phyloP scores from a whole-genome alignment of 2,329 filamentous ascomycete genomes.

The Venturia nashicola region DNA sequence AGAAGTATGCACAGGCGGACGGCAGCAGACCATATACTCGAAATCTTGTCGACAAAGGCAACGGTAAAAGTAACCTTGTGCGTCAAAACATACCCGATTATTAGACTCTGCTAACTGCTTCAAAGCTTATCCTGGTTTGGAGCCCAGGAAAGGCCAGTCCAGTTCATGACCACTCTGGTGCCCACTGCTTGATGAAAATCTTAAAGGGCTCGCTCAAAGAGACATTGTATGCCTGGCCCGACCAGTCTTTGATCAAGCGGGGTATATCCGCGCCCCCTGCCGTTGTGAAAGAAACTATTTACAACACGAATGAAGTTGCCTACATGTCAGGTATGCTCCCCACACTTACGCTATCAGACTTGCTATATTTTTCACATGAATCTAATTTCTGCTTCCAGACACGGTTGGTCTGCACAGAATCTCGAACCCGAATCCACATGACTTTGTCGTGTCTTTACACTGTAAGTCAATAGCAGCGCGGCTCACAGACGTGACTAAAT shows the following conservation, averaged over 20 bases:
- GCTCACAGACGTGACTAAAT: conserved; percentile 5
- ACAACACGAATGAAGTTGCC: conserved; percentile 61
- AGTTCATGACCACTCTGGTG: conserved; percentile 69
- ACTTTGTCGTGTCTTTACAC: conserved; percentile 77
- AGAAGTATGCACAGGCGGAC: conserved; percentile 62
- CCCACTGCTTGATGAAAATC: conserved; percentile 87
- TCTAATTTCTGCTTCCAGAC: background rate
- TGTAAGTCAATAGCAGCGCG: conserved; percentile 29
- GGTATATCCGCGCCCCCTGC: conserved; percentile 41
- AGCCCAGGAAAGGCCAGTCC: conserved; percentile 69
- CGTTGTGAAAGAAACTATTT: conserved; percentile 54
- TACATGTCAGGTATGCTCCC: conserved; percentile 72
- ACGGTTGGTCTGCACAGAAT: conserved; percentile 67
- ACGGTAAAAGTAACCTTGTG: conserved; percentile 67
- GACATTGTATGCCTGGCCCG: conserved; percentile 67
- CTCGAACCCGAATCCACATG: conserved; percentile 56
- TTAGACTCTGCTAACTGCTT: conserved; percentile 10
- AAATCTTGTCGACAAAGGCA: conserved; percentile 82
- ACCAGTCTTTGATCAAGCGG: conserved; percentile 31
- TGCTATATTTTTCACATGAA: background rate
- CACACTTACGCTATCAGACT: background rate
- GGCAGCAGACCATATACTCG: conserved; percentile 62
- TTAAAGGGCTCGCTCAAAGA: conserved; percentile 69
- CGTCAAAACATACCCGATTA: conserved; percentile 17
- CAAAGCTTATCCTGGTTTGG: conserved; percentile 78